Evolutionary conservation across 2,329 filamentous ascomycete genomes (phyloP).

Genomic region (Amauroascus niger): DNA sequence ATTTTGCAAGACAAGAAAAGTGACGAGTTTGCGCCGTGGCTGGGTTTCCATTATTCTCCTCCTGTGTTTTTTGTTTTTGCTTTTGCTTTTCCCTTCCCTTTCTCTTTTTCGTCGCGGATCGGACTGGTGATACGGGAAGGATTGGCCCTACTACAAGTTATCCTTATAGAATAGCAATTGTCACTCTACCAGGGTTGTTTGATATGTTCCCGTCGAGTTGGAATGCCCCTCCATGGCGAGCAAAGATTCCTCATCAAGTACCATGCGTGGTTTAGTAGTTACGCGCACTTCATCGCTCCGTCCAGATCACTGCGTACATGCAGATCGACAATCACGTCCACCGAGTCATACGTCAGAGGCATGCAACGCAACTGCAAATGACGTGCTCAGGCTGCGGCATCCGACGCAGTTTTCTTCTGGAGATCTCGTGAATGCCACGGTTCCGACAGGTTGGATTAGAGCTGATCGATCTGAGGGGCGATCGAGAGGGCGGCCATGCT

Average conservation of each 20-base stretch:
- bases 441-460: neutral
- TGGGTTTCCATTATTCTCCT: neutral
- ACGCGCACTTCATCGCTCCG: neutral
- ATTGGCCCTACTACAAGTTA: neutral
- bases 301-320: neutral
- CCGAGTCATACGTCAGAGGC: neutral
- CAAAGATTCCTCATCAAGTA: neutral
- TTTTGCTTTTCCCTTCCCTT: neutral
- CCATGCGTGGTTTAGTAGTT: too few relatives aligned
- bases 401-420: neutral
- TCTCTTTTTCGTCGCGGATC: neutral
- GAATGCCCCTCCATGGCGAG: neutral
- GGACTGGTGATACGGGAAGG: neutral
- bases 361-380: neutral
- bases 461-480: neutral
- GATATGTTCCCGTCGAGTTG: neutral
- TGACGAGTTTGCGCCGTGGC: neutral
- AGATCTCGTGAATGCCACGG: neutral
- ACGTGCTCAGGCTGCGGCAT: neutral
- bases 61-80: neutral
- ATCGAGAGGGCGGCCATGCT: neutral
- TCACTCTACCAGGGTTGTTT: neutral
- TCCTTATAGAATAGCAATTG: neutral
- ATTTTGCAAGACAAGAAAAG: conserved; percentile 17
- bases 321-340: neutral